Conservation (phyloP, 2,329 filamentous ascomycete genomes). For the Colletotrichum siamense region DNA sequence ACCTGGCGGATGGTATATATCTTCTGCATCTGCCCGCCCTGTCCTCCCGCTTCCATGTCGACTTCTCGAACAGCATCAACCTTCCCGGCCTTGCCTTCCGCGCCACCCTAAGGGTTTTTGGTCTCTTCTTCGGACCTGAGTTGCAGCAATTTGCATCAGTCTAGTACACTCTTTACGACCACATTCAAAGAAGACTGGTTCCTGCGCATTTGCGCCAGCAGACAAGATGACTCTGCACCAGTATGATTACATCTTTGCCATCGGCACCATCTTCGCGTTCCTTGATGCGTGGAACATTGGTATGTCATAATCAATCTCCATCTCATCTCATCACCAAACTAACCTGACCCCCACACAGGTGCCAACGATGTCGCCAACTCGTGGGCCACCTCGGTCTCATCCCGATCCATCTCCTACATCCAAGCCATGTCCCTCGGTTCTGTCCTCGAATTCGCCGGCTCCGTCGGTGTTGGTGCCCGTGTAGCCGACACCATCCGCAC, state of each 20-base stretch:
- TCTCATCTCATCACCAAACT: not conserved
- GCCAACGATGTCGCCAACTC: constrained; percentile 66
- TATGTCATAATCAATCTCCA: constrained; percentile 25
- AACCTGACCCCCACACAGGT: not conserved
- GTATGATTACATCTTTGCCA: constrained; percentile 68
- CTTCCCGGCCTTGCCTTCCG: constrained; percentile 5
- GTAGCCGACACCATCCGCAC: constrained; percentile 54
- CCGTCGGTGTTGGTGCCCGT: constrained; percentile 51
- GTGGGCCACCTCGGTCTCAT: constrained; percentile 67
- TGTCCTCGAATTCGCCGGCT: constrained; percentile 54
- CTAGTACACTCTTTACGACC: not conserved
- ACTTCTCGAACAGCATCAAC: constrained; percentile 8
- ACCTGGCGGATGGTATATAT: constrained; percentile 12
- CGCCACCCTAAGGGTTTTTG: constrained; percentile 2
- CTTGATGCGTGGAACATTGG: constrained; percentile 73
- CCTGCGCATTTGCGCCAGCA: not conserved
- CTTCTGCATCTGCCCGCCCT: not conserved
- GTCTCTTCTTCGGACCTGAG: not conserved
- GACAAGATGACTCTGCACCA: constrained; percentile 45
- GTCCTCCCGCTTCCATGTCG: not conserved
- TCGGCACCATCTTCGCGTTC: constrained; percentile 69
- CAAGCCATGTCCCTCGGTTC: constrained; percentile 52
- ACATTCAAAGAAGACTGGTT: not conserved
- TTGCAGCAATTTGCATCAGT: not conserved
- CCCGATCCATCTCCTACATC: constrained; percentile 58